Base-by-base conservation (phyloP, 1,284 basidiomycete genomes). In the Hemileia vastatrix region DNA sequence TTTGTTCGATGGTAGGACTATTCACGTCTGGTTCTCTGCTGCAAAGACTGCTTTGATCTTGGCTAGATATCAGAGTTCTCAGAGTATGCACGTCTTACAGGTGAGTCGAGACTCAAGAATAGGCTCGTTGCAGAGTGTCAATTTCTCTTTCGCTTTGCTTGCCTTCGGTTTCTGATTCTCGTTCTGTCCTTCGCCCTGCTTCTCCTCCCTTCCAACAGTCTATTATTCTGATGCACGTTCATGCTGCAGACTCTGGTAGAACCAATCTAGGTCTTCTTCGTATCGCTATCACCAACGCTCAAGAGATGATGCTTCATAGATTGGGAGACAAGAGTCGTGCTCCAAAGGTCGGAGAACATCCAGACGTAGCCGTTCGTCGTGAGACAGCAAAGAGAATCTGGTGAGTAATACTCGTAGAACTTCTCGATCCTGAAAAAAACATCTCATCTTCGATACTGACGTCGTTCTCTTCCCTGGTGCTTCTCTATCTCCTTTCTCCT, bases 351-450 rank as follows among this genome's bases (percentile, higher is more conserved):
- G 64, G 64, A 56, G 71, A 71, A 57, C 58, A 64, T 8, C 61
- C 66, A 8, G 67, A 66, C 43, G 66, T 67, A 47, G 50, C 64
- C 15, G 66, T 74, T 15, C 67, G 70, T 8, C 64, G 68, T 24
- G 71, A 74, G 65, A 69, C 73, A 13, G 71, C 67, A 13, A 71
- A 70, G 54, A 68, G 72, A 9, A 68, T 74, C 49, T 74, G 72
- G 72, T 27, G 27, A 27, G 27, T 27, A 27, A 27, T 27, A 27
- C 27, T 27, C 27, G 27, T 27, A 19, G 45, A 47, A 23, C 21
- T 18, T 47, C 45, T 27, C 27, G 27, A 27, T 27, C 27, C 27
- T 27, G 27, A 27, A 27, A 27, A 27, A 27, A 27, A 27, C 27
- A 27, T 27, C 27, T 27, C 27, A 27, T 27, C 27, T n/a, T n/a